phyloP scores from a whole-genome alignment of 306 rosid genomes.

The Begonia masoniana region DNA sequence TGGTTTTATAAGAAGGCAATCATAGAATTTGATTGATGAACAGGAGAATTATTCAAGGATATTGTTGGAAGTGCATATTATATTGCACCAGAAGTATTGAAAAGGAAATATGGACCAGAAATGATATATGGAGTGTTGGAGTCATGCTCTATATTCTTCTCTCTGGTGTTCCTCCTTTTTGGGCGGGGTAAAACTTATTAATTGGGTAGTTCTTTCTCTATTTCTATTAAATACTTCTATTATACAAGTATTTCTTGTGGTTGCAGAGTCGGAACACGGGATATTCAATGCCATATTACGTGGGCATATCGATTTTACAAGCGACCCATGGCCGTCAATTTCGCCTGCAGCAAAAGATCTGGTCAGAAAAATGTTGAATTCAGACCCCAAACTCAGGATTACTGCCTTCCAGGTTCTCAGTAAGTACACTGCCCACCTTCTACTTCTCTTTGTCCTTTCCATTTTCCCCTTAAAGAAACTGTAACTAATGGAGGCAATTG shows the following conservation, averaged over 20 bases:
- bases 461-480: too few species aligned
- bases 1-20: neutral
- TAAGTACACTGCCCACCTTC: conserved; percentile 12
- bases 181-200: conserved; percentile 56
- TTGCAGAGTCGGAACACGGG: conserved; percentile 87
- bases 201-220: too few species aligned
- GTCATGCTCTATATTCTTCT: conserved; percentile 91
- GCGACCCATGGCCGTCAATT: conserved; percentile 91
- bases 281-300: conserved; percentile 77
- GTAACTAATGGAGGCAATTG: too few species aligned
- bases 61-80: conserved; percentile 91
- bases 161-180: conserved; percentile 87
- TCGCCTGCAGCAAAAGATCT: conserved; percentile 86
- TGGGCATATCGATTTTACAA: conserved; percentile 68
- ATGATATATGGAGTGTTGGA: conserved; percentile 96
- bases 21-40: neutral
- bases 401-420: conserved; percentile 83
- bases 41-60: conserved; percentile 85
- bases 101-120: conserved; percentile 87
- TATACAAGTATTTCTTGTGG: conserved; percentile 5
- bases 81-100: conserved; percentile 96
- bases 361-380: conserved; percentile 76
- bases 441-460: too few species aligned
- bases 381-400: conserved; percentile 78
- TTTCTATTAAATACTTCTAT: neutral